Evolutionary conservation across 2,329 filamentous ascomycete species (phyloP).

Genomic region (Nemania sp.): DNA sequence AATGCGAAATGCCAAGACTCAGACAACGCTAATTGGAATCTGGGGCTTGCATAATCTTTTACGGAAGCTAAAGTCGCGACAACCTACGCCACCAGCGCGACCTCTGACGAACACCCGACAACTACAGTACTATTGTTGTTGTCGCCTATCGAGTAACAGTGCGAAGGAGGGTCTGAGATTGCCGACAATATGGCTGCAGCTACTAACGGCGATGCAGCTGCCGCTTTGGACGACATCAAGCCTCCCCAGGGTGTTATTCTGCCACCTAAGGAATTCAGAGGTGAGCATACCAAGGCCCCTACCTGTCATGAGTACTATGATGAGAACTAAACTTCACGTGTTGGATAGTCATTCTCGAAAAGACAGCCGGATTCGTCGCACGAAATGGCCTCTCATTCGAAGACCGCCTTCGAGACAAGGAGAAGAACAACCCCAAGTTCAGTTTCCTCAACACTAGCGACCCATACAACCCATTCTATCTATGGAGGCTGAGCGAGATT

Average conservation of each 20-base stretch:
- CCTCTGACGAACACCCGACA: slow-evolving; percentile 30
- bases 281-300: slow-evolving; percentile 47
- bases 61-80: slow-evolving; percentile 42
- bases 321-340: slow-evolving; percentile 20
- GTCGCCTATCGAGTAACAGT: slow-evolving; percentile 31
- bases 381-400: slow-evolving; percentile 77
- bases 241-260: slow-evolving; percentile 86
- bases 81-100: slow-evolving; percentile 40
- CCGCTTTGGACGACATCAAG: slow-evolving; percentile 75
- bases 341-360: slow-evolving; percentile 75
- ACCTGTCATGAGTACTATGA: not conserved
- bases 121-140: not conserved
- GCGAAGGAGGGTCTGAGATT: slow-evolving; percentile 46
- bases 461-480: slow-evolving; percentile 87
- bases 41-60: slow-evolving; percentile 30
- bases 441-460: slow-evolving; percentile 85
- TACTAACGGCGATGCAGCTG: slow-evolving; percentile 65
- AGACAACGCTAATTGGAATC: slow-evolving; percentile 17
- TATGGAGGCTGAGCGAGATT: slow-evolving; percentile 91
- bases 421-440: slow-evolving; percentile 88
- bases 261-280: slow-evolving; percentile 88
- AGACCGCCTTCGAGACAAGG: slow-evolving; percentile 86
- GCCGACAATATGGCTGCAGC: slow-evolving; percentile 54
- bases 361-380: slow-evolving; percentile 92
- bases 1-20: slow-evolving; percentile 19